Conservation (phyloP, 1,139 yeast species). For the Protomyces lactucae-debilis region DNA sequence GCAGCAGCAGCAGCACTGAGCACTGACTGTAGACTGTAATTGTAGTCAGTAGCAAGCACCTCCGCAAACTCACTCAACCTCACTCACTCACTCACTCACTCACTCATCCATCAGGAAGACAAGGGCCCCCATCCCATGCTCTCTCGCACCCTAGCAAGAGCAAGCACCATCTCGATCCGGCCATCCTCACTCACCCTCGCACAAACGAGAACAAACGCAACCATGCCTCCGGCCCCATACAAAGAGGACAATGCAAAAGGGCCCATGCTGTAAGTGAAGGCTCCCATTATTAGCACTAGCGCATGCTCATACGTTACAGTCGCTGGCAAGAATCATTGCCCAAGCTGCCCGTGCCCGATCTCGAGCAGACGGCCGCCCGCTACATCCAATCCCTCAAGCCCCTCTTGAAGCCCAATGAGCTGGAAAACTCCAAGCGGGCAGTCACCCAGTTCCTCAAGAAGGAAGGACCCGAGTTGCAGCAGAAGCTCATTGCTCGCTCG, state of each 20-base stretch:
- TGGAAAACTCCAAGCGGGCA: conserved; percentile 51
- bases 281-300: background rate
- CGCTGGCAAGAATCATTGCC: conserved; percentile 74
- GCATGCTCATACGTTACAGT: conserved; percentile 24
- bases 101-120: background rate
- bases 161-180: background rate
- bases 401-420: conserved; percentile 53
- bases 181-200: background rate
- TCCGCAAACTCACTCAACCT: background rate
- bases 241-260: conserved; percentile 24
- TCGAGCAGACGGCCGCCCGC: conserved; percentile 63
- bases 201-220: conserved; percentile 10
- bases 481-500: conserved; percentile 58
- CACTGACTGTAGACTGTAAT: too few species aligned
- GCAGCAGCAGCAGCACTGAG: too few species aligned
- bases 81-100: background rate
- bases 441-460: conserved; percentile 66
- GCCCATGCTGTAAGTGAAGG: conserved; percentile 14
- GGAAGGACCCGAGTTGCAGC: conserved; percentile 63
- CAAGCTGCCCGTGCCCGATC: conserved; percentile 77
- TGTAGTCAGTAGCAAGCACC: background rate
- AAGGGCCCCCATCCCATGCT: background rate
- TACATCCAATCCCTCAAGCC: conserved; percentile 75
- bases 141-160: background rate
- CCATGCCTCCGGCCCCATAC: conserved; percentile 16